Evolutionary conservation across 371 early-diverging fungal species (phyloP).

Genomic region (Mucor ambiguus): DNA sequence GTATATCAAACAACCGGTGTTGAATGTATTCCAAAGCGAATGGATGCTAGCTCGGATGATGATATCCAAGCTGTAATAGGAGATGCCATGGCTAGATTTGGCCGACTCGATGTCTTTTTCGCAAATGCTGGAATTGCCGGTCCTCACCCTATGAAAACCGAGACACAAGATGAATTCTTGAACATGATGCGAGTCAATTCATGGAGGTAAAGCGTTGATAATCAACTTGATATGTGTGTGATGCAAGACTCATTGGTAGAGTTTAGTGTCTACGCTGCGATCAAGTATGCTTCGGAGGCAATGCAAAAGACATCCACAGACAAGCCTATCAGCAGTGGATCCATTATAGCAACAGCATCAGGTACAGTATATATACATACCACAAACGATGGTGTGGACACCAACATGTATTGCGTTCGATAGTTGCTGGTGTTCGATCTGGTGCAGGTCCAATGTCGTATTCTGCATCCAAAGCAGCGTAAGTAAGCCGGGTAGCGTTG

Average conservation of each 20-base stretch:
- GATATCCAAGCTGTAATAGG: constrained; percentile 38
- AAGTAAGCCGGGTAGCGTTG: background rate
- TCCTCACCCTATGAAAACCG: constrained; percentile 13
- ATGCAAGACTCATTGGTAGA: background rate
- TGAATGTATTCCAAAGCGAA: constrained; percentile 34
- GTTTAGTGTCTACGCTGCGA: constrained; percentile 34
- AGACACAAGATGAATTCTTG: constrained; percentile 24
- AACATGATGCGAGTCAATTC: constrained; percentile 35
- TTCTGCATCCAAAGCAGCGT: constrained; percentile 52
- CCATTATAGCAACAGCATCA: constrained; percentile 48
- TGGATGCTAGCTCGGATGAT: constrained; percentile 47
- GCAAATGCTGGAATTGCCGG: constrained; percentile 52
- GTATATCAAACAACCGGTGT: constrained; percentile 40
- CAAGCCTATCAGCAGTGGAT: constrained; percentile 27
- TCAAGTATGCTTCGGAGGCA: constrained; percentile 41
- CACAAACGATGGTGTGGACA: background rate
- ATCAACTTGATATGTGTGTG: background rate
- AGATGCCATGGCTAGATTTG: constrained; percentile 43
- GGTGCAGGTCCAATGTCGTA: constrained; percentile 45
- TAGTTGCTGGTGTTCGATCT: constrained; percentile 50
- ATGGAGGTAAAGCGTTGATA: constrained; percentile 16
- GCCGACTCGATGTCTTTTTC: constrained; percentile 59
- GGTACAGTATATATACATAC: constrained; percentile 9
- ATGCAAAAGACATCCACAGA: constrained; percentile 25
- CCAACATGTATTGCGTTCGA: background rate